Percentiles rank a stretch among this genome's conserved stretches.
These are phyloP conservation scores for Trichoderma sp. DNA, from an alignment of 2,329 filamentous ascomycete genomes.

Conservation along the genomic window DNA sequence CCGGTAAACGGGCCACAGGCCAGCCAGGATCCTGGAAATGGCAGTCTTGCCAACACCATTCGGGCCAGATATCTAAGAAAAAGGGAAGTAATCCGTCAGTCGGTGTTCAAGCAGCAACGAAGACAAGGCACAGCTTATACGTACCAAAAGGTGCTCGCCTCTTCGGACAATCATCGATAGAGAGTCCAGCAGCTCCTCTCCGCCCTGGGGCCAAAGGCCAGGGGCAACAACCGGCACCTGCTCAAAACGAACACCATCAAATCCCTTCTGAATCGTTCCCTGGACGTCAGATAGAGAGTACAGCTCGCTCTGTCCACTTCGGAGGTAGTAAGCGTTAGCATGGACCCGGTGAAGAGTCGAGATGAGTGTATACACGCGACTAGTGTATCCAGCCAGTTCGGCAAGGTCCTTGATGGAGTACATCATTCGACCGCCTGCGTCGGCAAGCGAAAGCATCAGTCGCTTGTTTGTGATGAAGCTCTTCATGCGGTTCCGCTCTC, in stretches of 20 bases:
- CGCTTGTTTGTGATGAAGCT: conserved; percentile 99
- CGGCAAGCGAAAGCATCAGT: conserved; percentile 93
- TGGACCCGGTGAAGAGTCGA: conserved; percentile 92
- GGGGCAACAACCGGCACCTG: conserved; percentile 92
- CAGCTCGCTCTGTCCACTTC: conserved; percentile 67
- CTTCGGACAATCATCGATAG: conserved; percentile 85
- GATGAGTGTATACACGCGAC: conserved; percentile 91
- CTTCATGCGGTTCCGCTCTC: conserved; percentile 88
- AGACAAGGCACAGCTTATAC: conserved; percentile 21
- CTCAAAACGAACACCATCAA: conserved; percentile 90
- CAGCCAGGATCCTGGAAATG: conserved; percentile 82
- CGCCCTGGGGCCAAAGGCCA: conserved; percentile 80
- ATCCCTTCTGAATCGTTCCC: conserved; percentile 90
- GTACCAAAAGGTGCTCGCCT: conserved; percentile 80
- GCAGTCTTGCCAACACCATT: conserved; percentile 94
- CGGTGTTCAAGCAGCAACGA: not conserved
- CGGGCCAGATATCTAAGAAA: conserved; percentile 72
- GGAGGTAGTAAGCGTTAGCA: conserved; percentile 78
- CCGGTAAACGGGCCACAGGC: conserved; percentile 93
- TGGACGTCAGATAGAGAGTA: conserved; percentile 90
- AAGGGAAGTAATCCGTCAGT: not conserved
- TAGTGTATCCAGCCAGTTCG: conserved; percentile 93
- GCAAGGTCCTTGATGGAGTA: conserved; percentile 98
- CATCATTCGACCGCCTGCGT: conserved; percentile 98
- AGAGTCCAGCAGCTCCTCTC: conserved; percentile 86